Evolutionary conservation across 2,329 filamentous ascomycete species (phyloP).

Genomic region (Malbranchea zuffiana): DNA sequence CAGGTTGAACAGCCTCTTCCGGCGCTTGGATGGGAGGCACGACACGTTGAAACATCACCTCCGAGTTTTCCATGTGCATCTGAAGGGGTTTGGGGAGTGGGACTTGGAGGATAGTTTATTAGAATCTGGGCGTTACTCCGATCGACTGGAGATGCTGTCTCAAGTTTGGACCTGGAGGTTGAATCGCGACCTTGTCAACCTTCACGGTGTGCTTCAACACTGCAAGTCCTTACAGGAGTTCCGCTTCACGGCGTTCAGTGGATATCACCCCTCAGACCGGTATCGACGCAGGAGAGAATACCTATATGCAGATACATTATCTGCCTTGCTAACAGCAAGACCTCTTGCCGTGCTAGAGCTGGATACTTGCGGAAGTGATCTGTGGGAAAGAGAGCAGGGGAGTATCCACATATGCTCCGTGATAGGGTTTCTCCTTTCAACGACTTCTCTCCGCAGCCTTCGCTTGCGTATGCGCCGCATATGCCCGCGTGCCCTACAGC

Average conservation of each 20-base stretch:
- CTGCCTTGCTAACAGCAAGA: not conserved
- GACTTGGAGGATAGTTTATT: too few relatives aligned
- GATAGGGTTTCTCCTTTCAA: constrained; percentile 4
- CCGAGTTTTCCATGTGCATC: not conserved
- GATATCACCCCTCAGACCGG: not conserved
- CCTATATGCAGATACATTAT: not conserved
- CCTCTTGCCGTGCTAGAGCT: constrained; percentile 1
- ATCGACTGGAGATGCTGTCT: too few relatives aligned
- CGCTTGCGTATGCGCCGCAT: constrained; percentile 7
- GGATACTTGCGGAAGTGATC: constrained; percentile 4
- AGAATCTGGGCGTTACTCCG: too few relatives aligned
- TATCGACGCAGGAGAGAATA: not conserved
- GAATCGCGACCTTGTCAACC: not conserved
- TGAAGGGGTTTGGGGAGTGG: not conserved
- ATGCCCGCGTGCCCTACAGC: constrained; percentile 2
- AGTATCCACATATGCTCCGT: not conserved
- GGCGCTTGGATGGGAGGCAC: too few relatives aligned
- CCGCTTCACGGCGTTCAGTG: constrained; percentile 1
- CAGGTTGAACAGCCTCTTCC: not conserved
- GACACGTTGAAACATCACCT: too few relatives aligned
- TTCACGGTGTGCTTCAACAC: not conserved
- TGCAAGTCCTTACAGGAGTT: not conserved
- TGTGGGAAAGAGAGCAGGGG: not conserved
- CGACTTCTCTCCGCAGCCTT: constrained; percentile 1
- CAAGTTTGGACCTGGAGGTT: not conserved